Evolutionary conservation across 2,329 filamentous ascomycete genomes (phyloP), one percentile per base, ranked within the genome.

Genomic region (Hymenoscyphus salicellus): DNA sequence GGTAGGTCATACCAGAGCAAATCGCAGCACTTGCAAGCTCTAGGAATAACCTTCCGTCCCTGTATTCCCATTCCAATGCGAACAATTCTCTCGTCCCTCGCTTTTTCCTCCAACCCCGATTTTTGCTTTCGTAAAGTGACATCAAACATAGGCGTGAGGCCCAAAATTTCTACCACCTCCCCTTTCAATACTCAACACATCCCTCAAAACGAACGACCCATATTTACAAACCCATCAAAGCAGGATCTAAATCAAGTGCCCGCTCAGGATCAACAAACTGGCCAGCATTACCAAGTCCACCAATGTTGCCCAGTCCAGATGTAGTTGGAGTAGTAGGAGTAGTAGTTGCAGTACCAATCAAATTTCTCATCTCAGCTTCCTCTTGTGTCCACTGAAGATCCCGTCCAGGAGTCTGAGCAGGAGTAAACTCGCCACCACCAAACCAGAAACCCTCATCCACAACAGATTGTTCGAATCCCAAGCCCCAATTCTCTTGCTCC

Each of bases 341-440:
- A 52, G 20, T n/a, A n/a, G n/a, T n/a, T n/a, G n/a, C 46, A 26
- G 20, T 23, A 58, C 67, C 72, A 61, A 75, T 73, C 55, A 75
- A 62, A 32, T 63, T 63, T 43, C 72, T 64, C 73, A 75, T 75
- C 68, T 75, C 73, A 10, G 55, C 52, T 38, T 71, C 67, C n/a
- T 72, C 71, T 17, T 65, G 65, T 14, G 58, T 62, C 72, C 71
- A 70, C 58, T 41, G 26, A 33, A 23, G 60, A 63, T 58, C 52
- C 41, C 61, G 61, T 28, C 62, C 32, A 28, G 61, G 56, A 36
- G 23, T 55, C 26, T 58, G 55, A 43, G 28, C 17, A 55, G 56
- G 17, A 49, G 36, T 32, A n/a, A 52, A 23, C 30, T 69, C 63
- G 55, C 70, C 69, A 57, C 58, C 71, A 32, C 73, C 73, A 58